A percentile compares a stretch with the other conserved stretches of the same genome.
Evolutionary conservation across 2,329 filamentous ascomycete species (phyloP).

Genomic region (Davidsoniella eucalypti): DNA sequence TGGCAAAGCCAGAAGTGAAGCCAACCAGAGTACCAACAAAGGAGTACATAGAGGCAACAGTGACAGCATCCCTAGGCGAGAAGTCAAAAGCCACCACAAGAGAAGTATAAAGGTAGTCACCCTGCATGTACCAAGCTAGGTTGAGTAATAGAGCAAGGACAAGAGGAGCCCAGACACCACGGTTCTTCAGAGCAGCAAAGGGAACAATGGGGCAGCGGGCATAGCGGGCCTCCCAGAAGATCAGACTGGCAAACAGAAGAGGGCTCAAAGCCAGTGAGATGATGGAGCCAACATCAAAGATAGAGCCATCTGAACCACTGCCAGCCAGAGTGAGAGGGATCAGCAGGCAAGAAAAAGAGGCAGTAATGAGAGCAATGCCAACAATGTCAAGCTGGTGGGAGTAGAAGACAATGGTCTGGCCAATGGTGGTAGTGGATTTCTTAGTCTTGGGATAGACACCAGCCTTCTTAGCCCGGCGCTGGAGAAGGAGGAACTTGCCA

Average conservation of each 20-base stretch:
- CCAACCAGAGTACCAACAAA: conserved; percentile 41
- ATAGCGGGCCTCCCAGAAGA: conserved; percentile 28
- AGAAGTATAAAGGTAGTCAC: conserved; percentile 46
- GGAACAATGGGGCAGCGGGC: conserved; percentile 37
- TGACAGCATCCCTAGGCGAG: conserved; percentile 37
- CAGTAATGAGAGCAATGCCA: conserved; percentile 28
- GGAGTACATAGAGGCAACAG: conserved; percentile 42
- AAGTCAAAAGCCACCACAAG: conserved; percentile 45
- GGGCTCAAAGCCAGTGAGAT: conserved; percentile 29
- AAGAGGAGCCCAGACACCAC: no score
- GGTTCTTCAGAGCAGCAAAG: conserved; percentile 12
- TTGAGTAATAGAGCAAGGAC: conserved; percentile 25
- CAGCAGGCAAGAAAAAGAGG: conserved; percentile 29
- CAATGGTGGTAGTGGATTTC: conserved; percentile 16
- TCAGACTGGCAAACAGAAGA: conserved; percentile 31
- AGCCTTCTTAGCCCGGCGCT: conserved; percentile 26
- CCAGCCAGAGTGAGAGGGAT: conserved; percentile 29
- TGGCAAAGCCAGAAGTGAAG: no score
- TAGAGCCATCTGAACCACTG: conserved; percentile 20
- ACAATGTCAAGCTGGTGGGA: conserved; percentile 30
- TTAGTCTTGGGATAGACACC: no score
- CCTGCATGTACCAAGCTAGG: conserved; percentile 47
- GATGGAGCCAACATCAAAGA: conserved; percentile 19
- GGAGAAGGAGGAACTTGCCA: conserved; percentile 49
- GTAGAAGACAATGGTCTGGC: conserved; percentile 20